A percentile compares a stretch with the other conserved stretches of the same genome.
Evolutionary conservation across 129 eudicot species (phyloP).

Genomic region (Artemisia argyi): DNA sequence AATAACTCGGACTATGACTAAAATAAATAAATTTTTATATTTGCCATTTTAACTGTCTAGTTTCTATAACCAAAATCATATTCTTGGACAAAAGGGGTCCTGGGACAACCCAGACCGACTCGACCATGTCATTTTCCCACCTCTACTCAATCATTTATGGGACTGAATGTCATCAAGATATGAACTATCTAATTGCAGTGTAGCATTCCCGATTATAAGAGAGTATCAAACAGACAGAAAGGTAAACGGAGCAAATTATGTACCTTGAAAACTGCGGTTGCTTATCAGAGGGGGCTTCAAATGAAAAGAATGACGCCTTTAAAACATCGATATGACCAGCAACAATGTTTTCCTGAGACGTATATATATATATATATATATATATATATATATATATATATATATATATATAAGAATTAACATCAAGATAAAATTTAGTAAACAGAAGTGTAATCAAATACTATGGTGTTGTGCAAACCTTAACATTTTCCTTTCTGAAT

Average conservation of each 20-base stretch:
- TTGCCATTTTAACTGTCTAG: no score
- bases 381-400: not conserved
- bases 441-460: not conserved
- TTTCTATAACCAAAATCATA: no score
- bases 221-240: not conserved
- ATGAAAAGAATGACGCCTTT: slow-evolving; percentile 36
- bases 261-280: slow-evolving; percentile 47
- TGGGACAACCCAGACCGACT: no score
- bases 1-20: no score
- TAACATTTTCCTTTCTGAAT: slow-evolving; percentile 50
- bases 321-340: slow-evolving; percentile 31
- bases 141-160: not conserved
- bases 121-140: no score
- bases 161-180: not conserved
- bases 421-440: not conserved
- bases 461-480: slow-evolving; percentile 41
- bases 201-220: not conserved
- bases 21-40: no score
- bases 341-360: slow-evolving; percentile 42
- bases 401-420: not conserved
- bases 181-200: not conserved
- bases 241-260: not conserved
- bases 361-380: not conserved
- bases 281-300: slow-evolving; percentile 36
- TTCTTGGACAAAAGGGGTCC: no score